A percentile compares a stretch with the other conserved stretches of the same genome.
These are phyloP conservation scores for Lachancea meyersii DNA, from an alignment of 805 yeast genomes.

Conservation along the genomic window DNA sequence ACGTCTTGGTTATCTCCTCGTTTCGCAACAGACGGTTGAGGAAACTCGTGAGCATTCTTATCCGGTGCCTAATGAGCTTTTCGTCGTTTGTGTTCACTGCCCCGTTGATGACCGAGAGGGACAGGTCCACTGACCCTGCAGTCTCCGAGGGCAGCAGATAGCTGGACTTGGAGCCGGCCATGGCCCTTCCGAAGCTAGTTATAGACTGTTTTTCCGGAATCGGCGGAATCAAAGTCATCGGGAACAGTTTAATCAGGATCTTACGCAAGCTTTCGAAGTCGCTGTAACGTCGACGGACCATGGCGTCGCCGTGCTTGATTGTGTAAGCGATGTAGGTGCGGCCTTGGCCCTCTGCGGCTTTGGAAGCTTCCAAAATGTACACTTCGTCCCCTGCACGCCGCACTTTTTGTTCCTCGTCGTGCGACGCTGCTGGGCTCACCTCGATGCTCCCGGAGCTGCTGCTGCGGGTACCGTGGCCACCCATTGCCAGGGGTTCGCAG, in stretches of 20 bases:
- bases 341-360: slow-evolving; percentile 31
- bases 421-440: slow-evolving; percentile 9
- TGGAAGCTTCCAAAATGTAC: slow-evolving; percentile 28
- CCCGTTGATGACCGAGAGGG: slow-evolving; percentile 29
- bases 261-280: slow-evolving; percentile 82
- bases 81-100: slow-evolving; percentile 29
- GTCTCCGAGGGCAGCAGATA: slow-evolving; percentile 28
- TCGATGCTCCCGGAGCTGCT: slow-evolving; percentile 17
- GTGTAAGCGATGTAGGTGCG: slow-evolving; percentile 59
- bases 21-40: slow-evolving; percentile 26
- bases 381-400: slow-evolving; percentile 15
- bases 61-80: slow-evolving; percentile 33
- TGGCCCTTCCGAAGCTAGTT: slow-evolving; percentile 29
- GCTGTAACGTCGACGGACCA: slow-evolving; percentile 76
- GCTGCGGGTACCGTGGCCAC: slow-evolving; percentile 6
- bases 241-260: slow-evolving; percentile 64
- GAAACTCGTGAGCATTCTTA: slow-evolving; percentile 31
- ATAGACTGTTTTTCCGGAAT: slow-evolving; percentile 76
- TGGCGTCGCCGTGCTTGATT: slow-evolving; percentile 47
- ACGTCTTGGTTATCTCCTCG: slow-evolving; percentile 27
- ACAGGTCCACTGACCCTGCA: slow-evolving; percentile 28
- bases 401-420: slow-evolving; percentile 13
- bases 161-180: slow-evolving; percentile 26
- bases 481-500: no score
- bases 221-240: slow-evolving; percentile 81